Base-by-base conservation (phyloP, 108 stramenopile species). In the Cyclotella cryptica region DNA sequence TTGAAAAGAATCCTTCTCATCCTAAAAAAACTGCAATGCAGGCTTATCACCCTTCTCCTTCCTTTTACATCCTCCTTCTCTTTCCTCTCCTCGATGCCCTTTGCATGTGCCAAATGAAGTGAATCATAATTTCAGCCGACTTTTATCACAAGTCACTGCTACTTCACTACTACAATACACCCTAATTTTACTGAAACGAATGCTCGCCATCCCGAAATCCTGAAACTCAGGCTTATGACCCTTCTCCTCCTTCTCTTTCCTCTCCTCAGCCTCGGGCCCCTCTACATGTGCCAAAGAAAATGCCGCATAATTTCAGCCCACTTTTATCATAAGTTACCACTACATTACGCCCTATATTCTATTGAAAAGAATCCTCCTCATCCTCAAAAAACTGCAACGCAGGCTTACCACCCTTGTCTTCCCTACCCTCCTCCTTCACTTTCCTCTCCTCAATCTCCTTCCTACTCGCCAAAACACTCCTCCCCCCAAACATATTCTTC, bases 401-500 rank as follows among this genome's bases (percentile, higher is more conserved):
- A 11, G 52, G 10, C 12, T 67, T 63, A 30, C 64, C 66, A 15
- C 49, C 61, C 41, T 14, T 17, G 17, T 30, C 13, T 35, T 66
- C 46, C 69, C 21, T 55, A 27, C 40, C 39, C 22, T 45, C 29
- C 67, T 54, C 57, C 42, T 66, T 35, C 19, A 14, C 45, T 52
- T 54, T 26, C 71, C 22, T 44, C 51, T 27, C 61, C 49, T 67
- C 64, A 64, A 54, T 46, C 10, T 60, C 52, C 43, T 63, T 40
- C 30, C 26, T 27, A 52, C 35, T 39, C 24, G 60, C 77, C 39
- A 49, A 21, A 29, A 58, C 58, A 11, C n/a, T 45, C n/a, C 42
- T 44, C 4, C 68, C 72, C 15, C 80, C 77, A 79, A 95, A 93
- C 75, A 92, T 80, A 66, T 81, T 83, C 81, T 82, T 67, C 66